Base-by-base conservation (phyloP, 2,329 filamentous ascomycete species). In the Ophiosphaerella narmari region DNA sequence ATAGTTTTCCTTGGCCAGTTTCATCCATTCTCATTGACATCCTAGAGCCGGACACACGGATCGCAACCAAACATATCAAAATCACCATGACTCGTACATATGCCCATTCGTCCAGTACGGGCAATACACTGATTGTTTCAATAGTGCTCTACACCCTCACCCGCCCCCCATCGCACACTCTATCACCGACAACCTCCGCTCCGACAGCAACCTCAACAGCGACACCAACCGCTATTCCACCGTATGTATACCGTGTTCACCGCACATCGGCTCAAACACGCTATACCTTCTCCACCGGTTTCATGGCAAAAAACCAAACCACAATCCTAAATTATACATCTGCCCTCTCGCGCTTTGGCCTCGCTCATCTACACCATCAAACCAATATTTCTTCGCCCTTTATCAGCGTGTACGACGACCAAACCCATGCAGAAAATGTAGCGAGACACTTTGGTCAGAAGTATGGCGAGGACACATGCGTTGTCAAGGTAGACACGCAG, bases 341-440 rank as follows among this genome's bases (percentile, higher is more conserved):
- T 1, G 48, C 50, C 1, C 55, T 66, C 13, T 57, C 50, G 0
- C 63, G 65, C 42, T 69, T 69, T 50, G 63, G 63, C 6, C 59
- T 68, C 47, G 65, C 66, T 7, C 66, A 69, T 14, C 51, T 71
- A 7, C 55, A 65, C 54, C 60, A 60, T 14, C 66, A 69, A 42
- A 72, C 70, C 38, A 72, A 72, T 56, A 65, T 71, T 44, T 66
- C 63, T 7, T 66, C 62, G 5, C 70, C 70, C 4, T 66, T 72
- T 47, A 68, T 72, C 54, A 63, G 57, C 53, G 67, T 71, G 37
- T 71, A 69, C 54, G 63, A 65, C 33, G 54, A 48, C 43, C 45
- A 50, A 0, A 26, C 53, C 5, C 70, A 71, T 32, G 70, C 70
- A 1, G 61, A 71, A 43, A 41, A 46, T 1, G 61, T 70, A 5